Percentiles rank a stretch among this genome's conserved stretches.
phyloP scores from a whole-genome alignment of 129 eudicot species.

The Smallanthus sonchifolius region DNA sequence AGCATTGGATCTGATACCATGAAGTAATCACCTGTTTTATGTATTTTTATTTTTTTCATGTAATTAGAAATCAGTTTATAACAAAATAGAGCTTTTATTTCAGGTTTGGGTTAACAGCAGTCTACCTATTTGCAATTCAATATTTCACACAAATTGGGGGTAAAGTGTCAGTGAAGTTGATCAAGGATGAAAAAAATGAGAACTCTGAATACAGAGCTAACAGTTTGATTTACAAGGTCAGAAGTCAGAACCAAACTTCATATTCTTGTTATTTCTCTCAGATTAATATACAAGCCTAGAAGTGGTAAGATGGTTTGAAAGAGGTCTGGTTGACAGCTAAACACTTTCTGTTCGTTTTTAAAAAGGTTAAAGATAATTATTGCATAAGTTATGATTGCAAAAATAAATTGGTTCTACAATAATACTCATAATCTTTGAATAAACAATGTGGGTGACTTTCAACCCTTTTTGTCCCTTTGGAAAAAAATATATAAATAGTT shows the following conservation, averaged over 20 bases:
- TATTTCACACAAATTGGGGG: slow-evolving; percentile 85
- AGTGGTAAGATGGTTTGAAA: neutral
- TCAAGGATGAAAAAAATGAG: slow-evolving; percentile 57
- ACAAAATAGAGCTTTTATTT: neutral
- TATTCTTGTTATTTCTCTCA: neutral
- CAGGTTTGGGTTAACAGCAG: slow-evolving; percentile 88
- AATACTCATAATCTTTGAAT: neutral
- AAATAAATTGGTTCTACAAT: neutral
- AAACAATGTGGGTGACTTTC: neutral
- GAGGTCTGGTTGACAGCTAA: neutral
- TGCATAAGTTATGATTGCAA: neutral
- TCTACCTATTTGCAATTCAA: slow-evolving; percentile 71
- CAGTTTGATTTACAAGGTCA: slow-evolving; percentile 91
- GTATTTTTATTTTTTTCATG: neutral
- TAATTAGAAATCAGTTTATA: neutral
- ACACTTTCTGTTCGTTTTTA: neutral
- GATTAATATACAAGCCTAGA: neutral
- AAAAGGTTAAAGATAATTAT: neutral
- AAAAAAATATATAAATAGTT: neutral
- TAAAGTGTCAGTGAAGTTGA: slow-evolving; percentile 76
- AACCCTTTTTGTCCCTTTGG: neutral
- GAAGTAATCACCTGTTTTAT: slow-evolving; percentile 45
- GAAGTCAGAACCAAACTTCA: slow-evolving; percentile 23
- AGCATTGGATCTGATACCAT: slow-evolving; percentile 51
- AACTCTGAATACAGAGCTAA: slow-evolving; percentile 69